A percentile compares a stretch with the other conserved stretches of the same genome.
Conservation (phyloP, 208 protist species). For the Acanthamoeba castellanii region DNA sequence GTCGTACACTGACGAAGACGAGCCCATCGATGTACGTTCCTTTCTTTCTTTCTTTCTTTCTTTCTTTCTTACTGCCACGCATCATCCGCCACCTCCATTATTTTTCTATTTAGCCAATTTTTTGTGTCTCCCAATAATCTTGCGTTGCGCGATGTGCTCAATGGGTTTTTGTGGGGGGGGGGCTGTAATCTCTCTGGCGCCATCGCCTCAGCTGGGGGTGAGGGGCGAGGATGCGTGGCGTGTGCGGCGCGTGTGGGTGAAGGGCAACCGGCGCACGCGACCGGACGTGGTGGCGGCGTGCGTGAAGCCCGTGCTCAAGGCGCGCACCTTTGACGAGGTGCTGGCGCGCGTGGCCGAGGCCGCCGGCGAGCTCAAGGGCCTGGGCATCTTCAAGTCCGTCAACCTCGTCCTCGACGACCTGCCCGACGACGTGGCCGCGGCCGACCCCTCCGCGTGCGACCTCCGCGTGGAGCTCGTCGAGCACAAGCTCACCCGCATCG, state of each 20-base stretch:
- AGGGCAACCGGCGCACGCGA: constrained; percentile 16
- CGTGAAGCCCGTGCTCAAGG: background rate
- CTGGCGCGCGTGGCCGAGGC: background rate
- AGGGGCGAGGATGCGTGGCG: constrained; percentile 7
- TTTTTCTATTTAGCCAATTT: no score
- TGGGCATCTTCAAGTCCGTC: constrained; percentile 48
- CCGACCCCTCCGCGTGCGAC: constrained; percentile 24
- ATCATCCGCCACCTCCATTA: no score
- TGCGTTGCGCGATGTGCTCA: no score
- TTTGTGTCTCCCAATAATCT: no score
- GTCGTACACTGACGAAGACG: background rate
- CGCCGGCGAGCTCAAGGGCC: background rate
- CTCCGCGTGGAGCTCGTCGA: constrained; percentile 9
- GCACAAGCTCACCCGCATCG: constrained; percentile 1
- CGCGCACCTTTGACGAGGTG: constrained; percentile 22
- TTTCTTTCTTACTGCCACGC: no score
- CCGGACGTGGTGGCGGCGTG: constrained; percentile 14
- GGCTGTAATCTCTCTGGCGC: background rate
- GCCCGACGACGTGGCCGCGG: background rate
- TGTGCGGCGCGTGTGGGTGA: constrained; percentile 22
- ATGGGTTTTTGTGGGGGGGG: background rate
- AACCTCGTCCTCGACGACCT: constrained; percentile 4
- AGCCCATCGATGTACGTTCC: background rate
- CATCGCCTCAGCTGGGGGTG: background rate
- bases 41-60: background rate